Base-by-base conservation (phyloP, 129 eudicot genomes). In the Gnaphalium uliginosum region DNA sequence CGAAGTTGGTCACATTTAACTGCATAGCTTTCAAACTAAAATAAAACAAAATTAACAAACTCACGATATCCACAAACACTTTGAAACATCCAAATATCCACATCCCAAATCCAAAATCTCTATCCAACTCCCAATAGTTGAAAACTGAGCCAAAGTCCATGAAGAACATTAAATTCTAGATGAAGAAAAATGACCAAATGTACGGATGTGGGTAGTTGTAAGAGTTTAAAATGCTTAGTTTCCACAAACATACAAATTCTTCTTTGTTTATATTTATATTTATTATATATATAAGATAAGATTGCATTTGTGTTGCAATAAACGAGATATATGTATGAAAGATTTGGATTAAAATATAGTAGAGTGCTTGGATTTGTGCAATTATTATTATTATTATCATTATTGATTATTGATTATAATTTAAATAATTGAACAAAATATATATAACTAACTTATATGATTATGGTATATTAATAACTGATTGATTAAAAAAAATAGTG, bases 91-190 rank as follows among this genome's bases (percentile, higher is more conserved):
- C 92, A 76, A 78, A 83, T 43, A 82, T 68, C 62, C 81, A 66
- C 84, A 82, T 65, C 81, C 89, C 86, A 81, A 63, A 85, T 69
- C 82, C 85, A 18, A 83, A 81, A 73, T 84, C 86, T 63, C 32
- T 57, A 39, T 58, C 63, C 48, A 72, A 71, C 69, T 61, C 73
- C 72, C 76, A 72, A 30, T 78, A 54, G 73, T 77, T 82, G 76
- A 84, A 67, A 79, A 78, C 75, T 2, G 85, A 66, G 46, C 43
- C 75, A 74, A 74, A 78, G 19, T 83, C 87, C 97, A 94, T 90
- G 8, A 81, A 54, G 30, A 79, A 22, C 57, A 75, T 19, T 17
- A 70, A 70, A 37, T 73, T 18, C 51, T 33, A n/a, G 13, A 29
- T 29, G 32, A 29, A n/a, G n/a, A n/a, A n/a, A n/a, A n/a, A n/a